Percentiles rank a stretch among this genome's conserved stretches.
Evolutionary conservation across 352 stramenopile species (phyloP).

Genomic region (Pythium plurisporium): DNA sequence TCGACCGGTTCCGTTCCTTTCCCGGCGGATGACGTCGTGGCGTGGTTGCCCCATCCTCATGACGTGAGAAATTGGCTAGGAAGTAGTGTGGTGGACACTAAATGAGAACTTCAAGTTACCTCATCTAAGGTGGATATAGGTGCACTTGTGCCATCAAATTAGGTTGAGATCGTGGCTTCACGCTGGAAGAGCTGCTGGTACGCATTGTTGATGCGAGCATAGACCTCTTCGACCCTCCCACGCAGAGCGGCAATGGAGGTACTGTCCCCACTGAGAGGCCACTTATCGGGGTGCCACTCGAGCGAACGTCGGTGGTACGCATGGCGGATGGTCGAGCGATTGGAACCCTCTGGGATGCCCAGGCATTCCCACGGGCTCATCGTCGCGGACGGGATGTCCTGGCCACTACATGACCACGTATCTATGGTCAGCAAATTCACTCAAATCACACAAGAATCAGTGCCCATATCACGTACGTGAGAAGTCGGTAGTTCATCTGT

Average conservation of each 20-base stretch:
- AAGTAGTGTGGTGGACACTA: constrained; percentile 15
- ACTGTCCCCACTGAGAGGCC: constrained; percentile 19
- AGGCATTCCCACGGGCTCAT: constrained; percentile 54
- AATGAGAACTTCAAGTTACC: constrained; percentile 1
- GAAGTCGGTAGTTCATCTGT: constrained; percentile 39
- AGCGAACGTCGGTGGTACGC: constrained; percentile 59
- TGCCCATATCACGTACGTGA: constrained; percentile 36
- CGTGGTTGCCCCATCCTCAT: neutral
- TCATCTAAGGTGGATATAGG: neutral
- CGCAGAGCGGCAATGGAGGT: constrained; percentile 20
- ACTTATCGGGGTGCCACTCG: constrained; percentile 75
- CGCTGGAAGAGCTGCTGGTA: constrained; percentile 37
- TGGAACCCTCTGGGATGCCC: constrained; percentile 35
- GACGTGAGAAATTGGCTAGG: no score
- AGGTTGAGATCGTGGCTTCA: neutral
- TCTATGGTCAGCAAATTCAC: neutral
- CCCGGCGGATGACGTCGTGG: neutral
- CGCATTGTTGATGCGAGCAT: constrained; percentile 39
- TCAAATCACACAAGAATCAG: neutral
- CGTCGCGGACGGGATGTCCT: constrained; percentile 28
- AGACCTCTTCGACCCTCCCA: constrained; percentile 27
- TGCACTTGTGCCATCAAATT: neutral
- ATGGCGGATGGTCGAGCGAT: constrained; percentile 38
- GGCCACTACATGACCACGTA: constrained; percentile 19
- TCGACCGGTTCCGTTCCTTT: neutral